phyloP scores from a whole-genome alignment of 768 basidiomycete species.

The Pisolithus orientalis region DNA sequence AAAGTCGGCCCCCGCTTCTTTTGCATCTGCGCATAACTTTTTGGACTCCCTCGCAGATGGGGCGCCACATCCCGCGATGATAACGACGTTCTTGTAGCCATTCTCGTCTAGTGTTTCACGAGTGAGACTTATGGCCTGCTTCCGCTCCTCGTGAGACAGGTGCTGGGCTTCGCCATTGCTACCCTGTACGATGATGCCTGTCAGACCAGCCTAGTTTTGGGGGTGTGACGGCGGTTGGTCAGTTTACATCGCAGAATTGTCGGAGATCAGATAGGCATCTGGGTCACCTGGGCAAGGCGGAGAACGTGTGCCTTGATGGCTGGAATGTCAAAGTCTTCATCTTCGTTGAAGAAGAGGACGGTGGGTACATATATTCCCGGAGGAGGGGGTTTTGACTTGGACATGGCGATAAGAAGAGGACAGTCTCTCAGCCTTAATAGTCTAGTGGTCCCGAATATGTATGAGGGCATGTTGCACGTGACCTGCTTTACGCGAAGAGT shows the following conservation, averaged over 20 bases:
- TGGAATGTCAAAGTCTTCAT: conserved; percentile 64
- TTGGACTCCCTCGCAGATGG: conserved; percentile 74
- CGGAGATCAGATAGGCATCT: neutral
- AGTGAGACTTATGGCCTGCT: conserved; percentile 54
- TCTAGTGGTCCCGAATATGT: too few relatives aligned
- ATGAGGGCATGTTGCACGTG: too few relatives aligned
- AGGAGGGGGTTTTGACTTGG: conserved; percentile 38
- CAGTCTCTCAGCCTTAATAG: too few relatives aligned
- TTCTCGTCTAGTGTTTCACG: conserved; percentile 67
- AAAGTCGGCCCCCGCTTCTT: conserved; percentile 77
- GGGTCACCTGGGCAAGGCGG: conserved; percentile 59
- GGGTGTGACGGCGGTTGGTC: neutral
- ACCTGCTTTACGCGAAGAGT: too few relatives aligned
- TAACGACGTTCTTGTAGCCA: conserved; percentile 57
- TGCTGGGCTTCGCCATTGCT: conserved; percentile 76
- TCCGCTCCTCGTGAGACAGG: conserved; percentile 67
- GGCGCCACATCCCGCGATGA: conserved; percentile 82
- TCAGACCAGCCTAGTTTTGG: conserved; percentile 54
- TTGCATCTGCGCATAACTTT: conserved; percentile 63
- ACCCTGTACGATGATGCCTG: conserved; percentile 68
- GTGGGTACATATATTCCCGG: conserved; percentile 75
- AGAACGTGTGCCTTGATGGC: conserved; percentile 67
- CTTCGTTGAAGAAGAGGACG: conserved; percentile 62
- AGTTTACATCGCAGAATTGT: conserved; percentile 14
- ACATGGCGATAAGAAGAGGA: too few relatives aligned